Evolutionary conservation across 306 rosid genomes (phyloP).

Genomic region (Oemleria cerasiformis): DNA sequence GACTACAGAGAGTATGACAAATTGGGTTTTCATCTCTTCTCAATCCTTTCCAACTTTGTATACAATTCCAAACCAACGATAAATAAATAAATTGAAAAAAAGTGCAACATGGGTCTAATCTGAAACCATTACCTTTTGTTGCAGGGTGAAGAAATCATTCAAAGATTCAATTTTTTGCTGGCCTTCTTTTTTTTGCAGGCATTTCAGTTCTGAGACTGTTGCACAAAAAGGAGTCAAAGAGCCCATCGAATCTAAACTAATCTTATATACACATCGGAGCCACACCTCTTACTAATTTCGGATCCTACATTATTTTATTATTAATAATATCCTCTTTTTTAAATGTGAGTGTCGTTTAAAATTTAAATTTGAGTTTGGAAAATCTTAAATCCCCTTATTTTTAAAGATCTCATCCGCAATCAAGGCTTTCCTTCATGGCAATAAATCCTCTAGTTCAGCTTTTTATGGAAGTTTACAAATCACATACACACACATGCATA

Average conservation of each 20-base stretch:
- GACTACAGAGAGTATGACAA: conserved; percentile 32
- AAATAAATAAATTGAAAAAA: background rate
- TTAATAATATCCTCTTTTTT: background rate
- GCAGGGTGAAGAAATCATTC: conserved; percentile 11
- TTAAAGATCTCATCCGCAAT: background rate
- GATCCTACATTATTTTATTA: background rate
- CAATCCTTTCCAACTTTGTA: background rate
- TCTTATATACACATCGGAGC: background rate
- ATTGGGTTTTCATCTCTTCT: conserved; percentile 11
- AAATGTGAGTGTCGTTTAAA: too few relatives aligned
- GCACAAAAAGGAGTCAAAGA: conserved; percentile 8
- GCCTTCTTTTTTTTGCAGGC: conserved; percentile 1
- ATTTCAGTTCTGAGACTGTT: conserved; percentile 9
- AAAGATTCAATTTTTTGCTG: conserved; percentile 16
- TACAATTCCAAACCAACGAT: conserved; percentile 16
- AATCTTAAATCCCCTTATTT: background rate
- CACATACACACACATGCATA: background rate
- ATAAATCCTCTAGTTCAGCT: background rate
- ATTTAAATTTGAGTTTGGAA: background rate
- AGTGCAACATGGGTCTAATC: conserved; percentile 16
- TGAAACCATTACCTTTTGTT: conserved; percentile 25
- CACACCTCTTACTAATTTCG: background rate
- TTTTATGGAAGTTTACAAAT: background rate
- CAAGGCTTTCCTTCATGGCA: background rate
- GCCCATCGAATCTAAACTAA: too few relatives aligned